phyloP scores from a whole-genome alignment of 2,329 filamentous ascomycete genomes.

The Coniochaeta sp. region DNA sequence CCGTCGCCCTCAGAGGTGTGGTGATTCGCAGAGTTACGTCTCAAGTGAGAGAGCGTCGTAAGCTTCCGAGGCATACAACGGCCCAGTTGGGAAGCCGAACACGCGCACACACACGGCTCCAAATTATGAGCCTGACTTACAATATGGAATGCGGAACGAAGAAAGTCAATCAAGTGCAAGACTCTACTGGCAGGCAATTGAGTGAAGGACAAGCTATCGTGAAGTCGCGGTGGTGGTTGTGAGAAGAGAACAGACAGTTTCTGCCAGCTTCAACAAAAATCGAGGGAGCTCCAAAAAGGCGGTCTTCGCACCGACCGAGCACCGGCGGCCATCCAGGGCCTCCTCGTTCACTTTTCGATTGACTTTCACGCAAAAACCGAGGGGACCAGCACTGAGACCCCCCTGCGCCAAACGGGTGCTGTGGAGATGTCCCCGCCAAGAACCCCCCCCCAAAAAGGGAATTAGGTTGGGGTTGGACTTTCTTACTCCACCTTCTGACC shows the following conservation, averaged over 20 bases:
- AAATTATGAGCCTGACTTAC: not conserved
- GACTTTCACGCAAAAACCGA: not conserved
- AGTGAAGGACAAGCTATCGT: not conserved
- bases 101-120: not conserved
- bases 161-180: not conserved
- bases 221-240: not conserved
- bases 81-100: not conserved
- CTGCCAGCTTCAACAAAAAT: conserved; percentile 3
- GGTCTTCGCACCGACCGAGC: conserved; percentile 1
- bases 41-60: not conserved
- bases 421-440: conserved; percentile 1
- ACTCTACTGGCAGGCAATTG: not conserved
- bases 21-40: not conserved
- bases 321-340: not conserved
- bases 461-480: conserved; percentile 1
- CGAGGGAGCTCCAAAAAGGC: conserved; percentile 1
- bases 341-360: not conserved
- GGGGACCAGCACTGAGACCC: not conserved
- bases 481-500: not conserved
- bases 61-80: not conserved
- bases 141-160: not conserved
- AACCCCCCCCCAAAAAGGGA: conserved; percentile 1
- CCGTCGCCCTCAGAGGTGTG: not conserved
- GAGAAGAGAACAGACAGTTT: not conserved
- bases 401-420: not conserved